Conservation (phyloP, 768 basidiomycete species). For the Gymnopilus dilepis region DNA sequence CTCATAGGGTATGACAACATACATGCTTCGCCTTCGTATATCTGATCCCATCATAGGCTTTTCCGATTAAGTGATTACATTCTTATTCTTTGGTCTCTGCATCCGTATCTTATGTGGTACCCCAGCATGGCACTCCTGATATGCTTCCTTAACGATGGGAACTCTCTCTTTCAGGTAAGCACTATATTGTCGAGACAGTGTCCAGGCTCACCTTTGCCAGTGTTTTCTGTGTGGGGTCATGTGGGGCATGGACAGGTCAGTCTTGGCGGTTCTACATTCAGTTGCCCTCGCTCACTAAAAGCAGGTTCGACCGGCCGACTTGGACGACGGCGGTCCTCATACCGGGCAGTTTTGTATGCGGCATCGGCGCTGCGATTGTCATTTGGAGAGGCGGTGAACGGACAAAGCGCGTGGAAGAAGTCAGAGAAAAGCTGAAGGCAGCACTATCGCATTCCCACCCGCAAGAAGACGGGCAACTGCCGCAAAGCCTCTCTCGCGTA, state of each 20-base stretch:
- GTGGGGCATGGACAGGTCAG: conserved; percentile 78
- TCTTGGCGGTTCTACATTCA: too few relatives aligned
- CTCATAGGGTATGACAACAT: conserved; percentile 61
- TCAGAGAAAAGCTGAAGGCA: conserved; percentile 61
- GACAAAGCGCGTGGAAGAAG: conserved; percentile 70
- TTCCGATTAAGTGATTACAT: conserved; percentile 62
- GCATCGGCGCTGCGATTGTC: conserved; percentile 72
- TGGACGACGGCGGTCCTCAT: conserved; percentile 76
- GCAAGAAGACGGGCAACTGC: conserved; percentile 27
- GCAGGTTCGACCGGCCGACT: conserved; percentile 64
- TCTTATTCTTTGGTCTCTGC: conserved; percentile 3
- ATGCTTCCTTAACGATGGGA: conserved; percentile 73
- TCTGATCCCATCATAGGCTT: conserved; percentile 49
- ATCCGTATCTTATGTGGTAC: background rate
- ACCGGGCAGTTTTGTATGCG: conserved; percentile 75
- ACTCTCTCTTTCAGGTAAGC: conserved; percentile 81
- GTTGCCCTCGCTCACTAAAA: conserved; percentile 2
- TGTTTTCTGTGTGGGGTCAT: conserved; percentile 74
- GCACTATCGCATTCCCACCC: conserved; percentile 41
- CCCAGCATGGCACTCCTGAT: conserved; percentile 75
- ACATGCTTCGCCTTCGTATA: conserved; percentile 3
- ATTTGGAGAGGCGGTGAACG: conserved; percentile 77
- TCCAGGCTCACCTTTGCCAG: conserved; percentile 31
- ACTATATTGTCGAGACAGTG: too few relatives aligned
- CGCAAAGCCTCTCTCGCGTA: conserved; percentile 44